These are phyloP conservation scores for Puccinia brachypodii DNA, from an alignment of 1,284 basidiomycete species.

Conservation along the genomic window DNA sequence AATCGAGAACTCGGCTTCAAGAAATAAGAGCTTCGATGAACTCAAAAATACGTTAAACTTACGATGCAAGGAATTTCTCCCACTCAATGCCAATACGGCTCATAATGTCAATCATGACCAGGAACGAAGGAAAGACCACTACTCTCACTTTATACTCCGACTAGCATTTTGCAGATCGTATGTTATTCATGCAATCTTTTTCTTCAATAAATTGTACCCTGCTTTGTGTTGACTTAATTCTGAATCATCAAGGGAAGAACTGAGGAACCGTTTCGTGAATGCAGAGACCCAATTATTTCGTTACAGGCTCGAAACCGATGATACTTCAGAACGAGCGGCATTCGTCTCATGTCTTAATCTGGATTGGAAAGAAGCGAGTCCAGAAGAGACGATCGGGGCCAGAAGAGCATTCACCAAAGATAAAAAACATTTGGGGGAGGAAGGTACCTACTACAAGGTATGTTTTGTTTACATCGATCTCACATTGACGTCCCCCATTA, in stretches of 20 bases:
- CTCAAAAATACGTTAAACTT: conserved; percentile 65
- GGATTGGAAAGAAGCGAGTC: conserved; percentile 71
- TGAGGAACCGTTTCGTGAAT: conserved; percentile 83
- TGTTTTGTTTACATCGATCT: conserved; percentile 22
- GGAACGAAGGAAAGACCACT: conserved; percentile 80
- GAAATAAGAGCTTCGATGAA: conserved; percentile 77
- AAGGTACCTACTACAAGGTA: conserved; percentile 73
- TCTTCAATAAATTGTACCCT: too few relatives aligned
- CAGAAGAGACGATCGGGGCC: conserved; percentile 65
- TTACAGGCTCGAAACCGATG: conserved; percentile 76
- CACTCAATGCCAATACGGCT: conserved; percentile 65
- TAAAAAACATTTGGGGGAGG: conserved; percentile 52
- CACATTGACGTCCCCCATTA: neutral
- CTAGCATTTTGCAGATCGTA: conserved; percentile 95
- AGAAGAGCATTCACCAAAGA: conserved; percentile 61
- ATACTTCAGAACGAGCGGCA: conserved; percentile 64
- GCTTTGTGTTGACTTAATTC: too few relatives aligned
- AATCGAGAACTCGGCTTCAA: conserved; percentile 87
- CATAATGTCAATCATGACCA: conserved; percentile 61
- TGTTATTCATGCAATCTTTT: conserved; percentile 57
- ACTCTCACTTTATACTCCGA: conserved; percentile 91
- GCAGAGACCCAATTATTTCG: conserved; percentile 83
- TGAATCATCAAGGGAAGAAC: conserved; percentile 71
- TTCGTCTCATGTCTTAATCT: conserved; percentile 78
- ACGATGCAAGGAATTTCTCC: conserved; percentile 72